Evolutionary conservation across 2,329 filamentous ascomycete genomes (phyloP).

Genomic region (Didymella exigua): DNA sequence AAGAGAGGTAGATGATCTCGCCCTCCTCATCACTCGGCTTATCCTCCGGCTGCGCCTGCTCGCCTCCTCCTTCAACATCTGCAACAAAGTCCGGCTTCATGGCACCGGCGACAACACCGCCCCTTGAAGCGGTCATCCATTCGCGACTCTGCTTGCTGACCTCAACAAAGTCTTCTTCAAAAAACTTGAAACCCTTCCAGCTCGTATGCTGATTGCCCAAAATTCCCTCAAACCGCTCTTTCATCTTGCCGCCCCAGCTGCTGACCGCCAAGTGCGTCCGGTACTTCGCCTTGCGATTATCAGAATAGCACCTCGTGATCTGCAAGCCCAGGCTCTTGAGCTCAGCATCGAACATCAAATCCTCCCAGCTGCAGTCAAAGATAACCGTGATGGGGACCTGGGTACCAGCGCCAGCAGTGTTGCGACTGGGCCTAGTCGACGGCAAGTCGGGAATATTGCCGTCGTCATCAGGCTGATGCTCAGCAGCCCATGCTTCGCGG

Average conservation of each 20-base stretch:
- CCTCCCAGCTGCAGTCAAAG: constrained; percentile 90
- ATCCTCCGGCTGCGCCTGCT: constrained; percentile 8
- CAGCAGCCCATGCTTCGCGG: constrained; percentile 52
- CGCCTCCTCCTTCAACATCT: constrained; percentile 50
- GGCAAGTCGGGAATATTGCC: constrained; percentile 24
- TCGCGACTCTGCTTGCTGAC: constrained; percentile 69
- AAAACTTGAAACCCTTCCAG: constrained; percentile 80
- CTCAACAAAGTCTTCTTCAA: constrained; percentile 74
- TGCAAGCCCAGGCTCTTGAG: constrained; percentile 81
- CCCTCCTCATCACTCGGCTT: constrained; percentile 45
- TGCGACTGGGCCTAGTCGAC: constrained; percentile 26
- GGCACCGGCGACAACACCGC: constrained; percentile 65
- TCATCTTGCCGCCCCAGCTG: constrained; percentile 76
- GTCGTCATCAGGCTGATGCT: constrained; percentile 39
- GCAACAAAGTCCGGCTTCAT: constrained; percentile 49
- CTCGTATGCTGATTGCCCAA: constrained; percentile 72
- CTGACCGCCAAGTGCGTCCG: constrained; percentile 76
- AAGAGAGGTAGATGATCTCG: constrained; percentile 84
- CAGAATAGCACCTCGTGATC: constrained; percentile 85
- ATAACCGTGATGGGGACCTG: constrained; percentile 79
- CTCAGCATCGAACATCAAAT: constrained; percentile 87
- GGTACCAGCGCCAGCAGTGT: constrained; percentile 47
- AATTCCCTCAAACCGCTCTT: constrained; percentile 78
- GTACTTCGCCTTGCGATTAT: constrained; percentile 74
- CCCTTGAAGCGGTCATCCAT: constrained; percentile 66